Percentiles rank a stretch among this genome's conserved stretches.
Conservation (phyloP, 768 basidiomycete species). For the Amyloporia xantha region DNA sequence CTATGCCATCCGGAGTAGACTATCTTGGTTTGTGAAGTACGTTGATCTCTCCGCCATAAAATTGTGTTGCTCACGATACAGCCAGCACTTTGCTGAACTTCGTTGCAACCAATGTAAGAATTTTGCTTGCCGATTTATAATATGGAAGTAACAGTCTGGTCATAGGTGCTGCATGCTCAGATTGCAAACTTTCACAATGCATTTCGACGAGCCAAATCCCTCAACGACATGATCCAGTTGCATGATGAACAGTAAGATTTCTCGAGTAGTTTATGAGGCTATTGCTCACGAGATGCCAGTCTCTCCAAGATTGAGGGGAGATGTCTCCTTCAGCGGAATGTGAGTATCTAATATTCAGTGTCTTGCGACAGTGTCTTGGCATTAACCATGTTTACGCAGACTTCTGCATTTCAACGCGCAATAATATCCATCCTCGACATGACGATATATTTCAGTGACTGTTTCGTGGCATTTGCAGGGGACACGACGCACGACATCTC, state of each 20-base stretch:
- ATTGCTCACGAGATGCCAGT: slow-evolving; percentile 27
- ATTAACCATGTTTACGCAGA: slow-evolving; percentile 32
- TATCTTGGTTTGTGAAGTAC: slow-evolving; percentile 85
- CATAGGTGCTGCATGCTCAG: slow-evolving; percentile 63
- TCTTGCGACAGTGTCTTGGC: not conserved
- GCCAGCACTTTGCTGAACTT: slow-evolving; percentile 60
- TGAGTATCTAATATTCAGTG: slow-evolving; percentile 24
- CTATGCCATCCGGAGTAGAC: slow-evolving; percentile 66
- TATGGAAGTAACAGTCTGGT: too few species aligned
- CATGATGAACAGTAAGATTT: slow-evolving; percentile 64
- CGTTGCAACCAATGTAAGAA: slow-evolving; percentile 66
- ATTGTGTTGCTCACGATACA: not conserved
- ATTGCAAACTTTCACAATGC: slow-evolving; percentile 51
- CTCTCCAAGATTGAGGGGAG: slow-evolving; percentile 52
- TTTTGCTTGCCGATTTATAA: too few species aligned
- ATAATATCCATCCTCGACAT: slow-evolving; percentile 70
- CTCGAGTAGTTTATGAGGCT: not conserved
- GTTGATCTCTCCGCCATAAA: slow-evolving; percentile 21
- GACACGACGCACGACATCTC: slow-evolving; percentile 53
- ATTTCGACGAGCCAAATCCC: slow-evolving; percentile 47
- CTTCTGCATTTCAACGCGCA: slow-evolving; percentile 54
- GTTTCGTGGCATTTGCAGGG: slow-evolving; percentile 54
- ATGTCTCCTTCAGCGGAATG: slow-evolving; percentile 60
- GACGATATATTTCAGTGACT: slow-evolving; percentile 60
- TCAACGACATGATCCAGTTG: slow-evolving; percentile 69